A percentile compares a stretch with the other conserved stretches of the same genome.
Evolutionary conservation across 2,329 filamentous ascomycete genomes (phyloP).

Genomic region (Aspergillus pseudotamarii): DNA sequence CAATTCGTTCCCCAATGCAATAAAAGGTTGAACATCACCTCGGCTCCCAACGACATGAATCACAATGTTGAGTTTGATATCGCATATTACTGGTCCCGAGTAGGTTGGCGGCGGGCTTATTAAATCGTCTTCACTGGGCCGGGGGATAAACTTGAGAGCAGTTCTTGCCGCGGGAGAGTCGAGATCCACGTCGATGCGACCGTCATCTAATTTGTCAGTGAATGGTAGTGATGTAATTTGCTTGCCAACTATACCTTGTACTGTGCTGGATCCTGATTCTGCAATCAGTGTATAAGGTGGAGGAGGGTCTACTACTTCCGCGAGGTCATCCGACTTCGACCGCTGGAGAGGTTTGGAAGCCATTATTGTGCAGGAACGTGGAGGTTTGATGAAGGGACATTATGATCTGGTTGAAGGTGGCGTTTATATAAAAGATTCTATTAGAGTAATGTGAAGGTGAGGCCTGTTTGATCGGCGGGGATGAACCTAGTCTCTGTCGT

Average conservation of each 20-base stretch:
- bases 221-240: background rate
- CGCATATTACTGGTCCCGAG: slow-evolving; percentile 8
- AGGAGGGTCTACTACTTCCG: background rate
- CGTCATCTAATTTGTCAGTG: slow-evolving; percentile 18
- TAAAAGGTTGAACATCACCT: slow-evolving; percentile 62
- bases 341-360: background rate
- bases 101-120: slow-evolving; percentile 23
- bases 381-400: background rate
- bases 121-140: slow-evolving; percentile 14
- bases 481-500: background rate
- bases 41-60: slow-evolving; percentile 61
- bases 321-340: background rate
- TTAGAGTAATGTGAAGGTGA: background rate
- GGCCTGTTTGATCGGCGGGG: background rate
- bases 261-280: background rate
- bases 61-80: slow-evolving; percentile 52
- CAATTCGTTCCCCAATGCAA: slow-evolving; percentile 57
- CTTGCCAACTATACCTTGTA: background rate
- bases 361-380: background rate
- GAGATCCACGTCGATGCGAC: slow-evolving; percentile 25
- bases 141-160: slow-evolving; percentile 18
- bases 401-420: background rate
- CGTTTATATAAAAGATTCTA: background rate
- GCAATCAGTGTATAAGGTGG: background rate
- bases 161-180: slow-evolving; percentile 20